Conservation (phyloP, 768 basidiomycete species). For the Leccinum disarticulatum region DNA sequence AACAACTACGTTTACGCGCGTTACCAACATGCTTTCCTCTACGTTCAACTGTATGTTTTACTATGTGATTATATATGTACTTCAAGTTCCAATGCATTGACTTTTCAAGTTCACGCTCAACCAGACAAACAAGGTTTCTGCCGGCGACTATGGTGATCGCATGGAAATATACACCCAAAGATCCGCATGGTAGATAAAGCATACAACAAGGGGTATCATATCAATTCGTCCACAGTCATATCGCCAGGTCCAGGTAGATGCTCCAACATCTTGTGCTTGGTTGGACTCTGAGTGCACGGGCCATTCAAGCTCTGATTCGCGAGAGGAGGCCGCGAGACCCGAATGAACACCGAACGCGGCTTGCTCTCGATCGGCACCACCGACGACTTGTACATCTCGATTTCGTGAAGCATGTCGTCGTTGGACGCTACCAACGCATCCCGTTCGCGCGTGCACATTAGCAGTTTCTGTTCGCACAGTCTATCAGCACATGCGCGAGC, state of each 20-base stretch:
- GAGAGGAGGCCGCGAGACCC: slow-evolving; percentile 49
- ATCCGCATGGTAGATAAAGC: slow-evolving; percentile 15
- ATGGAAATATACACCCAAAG: not conserved
- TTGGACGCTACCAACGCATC: slow-evolving; percentile 46
- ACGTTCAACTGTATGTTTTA: no score
- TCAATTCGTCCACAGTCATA: slow-evolving; percentile 53
- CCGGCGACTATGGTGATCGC: no score
- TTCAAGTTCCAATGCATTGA: no score
- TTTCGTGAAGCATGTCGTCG: slow-evolving; percentile 49
- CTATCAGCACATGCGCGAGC: not conserved
- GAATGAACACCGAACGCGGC: slow-evolving; percentile 49
- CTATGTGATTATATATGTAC: no score
- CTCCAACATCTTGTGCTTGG: slow-evolving; percentile 27
- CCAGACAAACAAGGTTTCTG: no score
- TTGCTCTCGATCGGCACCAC: slow-evolving; percentile 48
- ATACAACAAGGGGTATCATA: slow-evolving; percentile 14
- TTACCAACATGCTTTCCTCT: no score
- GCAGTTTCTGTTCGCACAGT: slow-evolving; percentile 43
- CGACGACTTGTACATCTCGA: slow-evolving; percentile 62
- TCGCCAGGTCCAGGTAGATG: slow-evolving; percentile 41
- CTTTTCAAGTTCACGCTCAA: no score
- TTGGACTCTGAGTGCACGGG: slow-evolving; percentile 11
- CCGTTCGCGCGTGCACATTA: slow-evolving; percentile 45
- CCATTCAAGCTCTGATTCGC: slow-evolving; percentile 43
- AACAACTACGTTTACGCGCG: no score